Conservation (phyloP, 768 basidiomycete genomes). For the Termitomyces bulborhizus region DNA sequence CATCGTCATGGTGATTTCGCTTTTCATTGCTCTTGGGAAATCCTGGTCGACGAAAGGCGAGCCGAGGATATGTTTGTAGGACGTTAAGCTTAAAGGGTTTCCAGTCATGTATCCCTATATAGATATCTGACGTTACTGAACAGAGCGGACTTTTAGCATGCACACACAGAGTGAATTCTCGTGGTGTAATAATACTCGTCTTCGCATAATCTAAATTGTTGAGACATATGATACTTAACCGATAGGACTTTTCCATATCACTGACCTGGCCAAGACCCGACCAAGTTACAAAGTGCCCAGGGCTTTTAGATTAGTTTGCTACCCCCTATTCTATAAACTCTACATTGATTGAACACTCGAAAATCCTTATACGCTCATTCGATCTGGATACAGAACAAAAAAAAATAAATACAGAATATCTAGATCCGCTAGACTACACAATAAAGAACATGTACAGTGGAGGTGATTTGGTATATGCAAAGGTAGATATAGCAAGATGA, state of each 20-base stretch:
- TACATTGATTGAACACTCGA: background rate
- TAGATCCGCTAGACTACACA: background rate
- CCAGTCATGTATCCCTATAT: background rate
- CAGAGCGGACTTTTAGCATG: background rate
- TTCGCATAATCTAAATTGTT: too few relatives aligned
- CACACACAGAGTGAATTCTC: background rate
- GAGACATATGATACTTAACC: too few relatives aligned
- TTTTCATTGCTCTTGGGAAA: slow-evolving; percentile 71
- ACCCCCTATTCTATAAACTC: background rate
- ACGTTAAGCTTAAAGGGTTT: background rate
- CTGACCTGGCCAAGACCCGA: background rate
- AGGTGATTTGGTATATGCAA: background rate
- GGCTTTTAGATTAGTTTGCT: too few relatives aligned
- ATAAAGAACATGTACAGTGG: background rate
- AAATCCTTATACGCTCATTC: background rate
- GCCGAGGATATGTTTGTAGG: slow-evolving; percentile 64
- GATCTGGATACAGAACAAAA: background rate
- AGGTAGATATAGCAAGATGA: slow-evolving; percentile 1
- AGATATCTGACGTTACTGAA: background rate
- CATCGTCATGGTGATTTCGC: slow-evolving; percentile 70
- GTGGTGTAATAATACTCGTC: too few relatives aligned
- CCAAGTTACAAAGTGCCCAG: too few relatives aligned
- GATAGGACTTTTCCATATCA: too few relatives aligned
- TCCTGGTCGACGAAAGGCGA: slow-evolving; percentile 70
- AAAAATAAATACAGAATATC: background rate